Conservation (phyloP, 352 stramenopile genomes). For the Globisporangium polare region DNA sequence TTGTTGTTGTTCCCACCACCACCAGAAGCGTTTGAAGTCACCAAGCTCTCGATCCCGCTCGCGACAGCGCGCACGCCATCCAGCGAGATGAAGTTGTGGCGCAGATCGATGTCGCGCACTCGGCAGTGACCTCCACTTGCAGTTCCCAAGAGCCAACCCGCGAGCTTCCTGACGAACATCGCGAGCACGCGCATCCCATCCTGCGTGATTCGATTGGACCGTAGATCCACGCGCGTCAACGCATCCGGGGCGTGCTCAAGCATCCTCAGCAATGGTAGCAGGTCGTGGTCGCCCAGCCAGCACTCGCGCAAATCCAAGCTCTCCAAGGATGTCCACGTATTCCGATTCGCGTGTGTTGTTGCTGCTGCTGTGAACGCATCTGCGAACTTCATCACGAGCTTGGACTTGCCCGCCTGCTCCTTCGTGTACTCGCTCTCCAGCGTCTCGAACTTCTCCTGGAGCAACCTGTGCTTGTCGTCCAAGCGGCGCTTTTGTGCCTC, state of each 20-base stretch:
- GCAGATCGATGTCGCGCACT: slow-evolving; percentile 53
- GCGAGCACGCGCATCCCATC: slow-evolving; percentile 35
- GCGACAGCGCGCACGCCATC: slow-evolving; percentile 58
- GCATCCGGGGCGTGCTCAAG: slow-evolving; percentile 22
- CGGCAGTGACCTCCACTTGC: not conserved
- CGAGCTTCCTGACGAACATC: slow-evolving; percentile 24
- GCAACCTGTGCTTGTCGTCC: slow-evolving; percentile 28
- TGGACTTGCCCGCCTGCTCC: slow-evolving; percentile 42
- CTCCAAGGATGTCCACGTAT: slow-evolving; percentile 15
- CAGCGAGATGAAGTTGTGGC: slow-evolving; percentile 66
- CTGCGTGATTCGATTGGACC: slow-evolving; percentile 56
- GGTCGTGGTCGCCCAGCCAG: slow-evolving; percentile 48
- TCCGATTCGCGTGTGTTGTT: not conserved
- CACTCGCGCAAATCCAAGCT: slow-evolving; percentile 47
- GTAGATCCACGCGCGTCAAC: slow-evolving; percentile 44
- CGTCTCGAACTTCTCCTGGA: slow-evolving; percentile 27
- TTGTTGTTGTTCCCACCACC: slow-evolving; percentile 2
- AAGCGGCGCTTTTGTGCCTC: slow-evolving; percentile 30
- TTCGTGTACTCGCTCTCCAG: slow-evolving; percentile 37
- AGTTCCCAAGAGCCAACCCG: not conserved
- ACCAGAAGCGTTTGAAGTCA: not conserved
- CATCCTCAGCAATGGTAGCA: slow-evolving; percentile 35
- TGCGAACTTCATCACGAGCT: slow-evolving; percentile 33
- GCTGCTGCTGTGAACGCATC: slow-evolving; percentile 21
- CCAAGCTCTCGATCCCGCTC: slow-evolving; percentile 35